Evolutionary conservation across 306 rosid species (phyloP), one percentile per base, ranked within the genome.

Genomic region (Fagus sylvatica): DNA sequence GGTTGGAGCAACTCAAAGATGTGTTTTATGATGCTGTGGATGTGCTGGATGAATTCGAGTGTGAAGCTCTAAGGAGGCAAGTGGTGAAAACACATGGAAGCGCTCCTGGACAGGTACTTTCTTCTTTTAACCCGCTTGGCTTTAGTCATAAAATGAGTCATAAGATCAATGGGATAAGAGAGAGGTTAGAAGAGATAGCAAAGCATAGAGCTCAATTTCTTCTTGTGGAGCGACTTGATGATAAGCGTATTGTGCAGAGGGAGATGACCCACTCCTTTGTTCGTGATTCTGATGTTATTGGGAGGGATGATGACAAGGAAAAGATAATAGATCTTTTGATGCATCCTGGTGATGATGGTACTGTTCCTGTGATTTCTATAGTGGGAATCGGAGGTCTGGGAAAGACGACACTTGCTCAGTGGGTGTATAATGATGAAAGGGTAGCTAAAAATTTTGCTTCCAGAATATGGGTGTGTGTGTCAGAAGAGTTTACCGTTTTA

Each of bases 211-310:
- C 10, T 7, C 55, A 0, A n/a, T 77, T 72, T 37, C 48, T 33
- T 7, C 67, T 77, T 30, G 3, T 1, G 7, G 69, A 33, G 74
- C 28, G 0, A 2, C 46, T 56, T 5, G 1, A 0, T 0, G 74
- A 34, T 1, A 71, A 19, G 9, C 30, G 7, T 43, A 2, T 4
- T 15, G 53, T 9, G 22, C 41, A 76, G 11, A 74, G 74, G 54
- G 49, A 56, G 76, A n/a, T n/a, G n/a, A 40, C 79, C 16, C 32
- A 75, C 69, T 75, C 90, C 49, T 55, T 43, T 61, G 72, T 82
- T 4, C 19, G 33, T 57, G 76, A 75, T 54, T 51, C 81, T 7
- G 81, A 87, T 10, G 84, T 80, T 49, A 32, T 87, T 71, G 90
- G 87, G 46, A 80, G 90, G 60, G 73, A 34, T 7, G 13, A 3